A percentile compares a stretch with the other conserved stretches of the same genome.
phyloP scores from a whole-genome alignment of 148 eudicot species.

The Rhododendron griersonianum region DNA sequence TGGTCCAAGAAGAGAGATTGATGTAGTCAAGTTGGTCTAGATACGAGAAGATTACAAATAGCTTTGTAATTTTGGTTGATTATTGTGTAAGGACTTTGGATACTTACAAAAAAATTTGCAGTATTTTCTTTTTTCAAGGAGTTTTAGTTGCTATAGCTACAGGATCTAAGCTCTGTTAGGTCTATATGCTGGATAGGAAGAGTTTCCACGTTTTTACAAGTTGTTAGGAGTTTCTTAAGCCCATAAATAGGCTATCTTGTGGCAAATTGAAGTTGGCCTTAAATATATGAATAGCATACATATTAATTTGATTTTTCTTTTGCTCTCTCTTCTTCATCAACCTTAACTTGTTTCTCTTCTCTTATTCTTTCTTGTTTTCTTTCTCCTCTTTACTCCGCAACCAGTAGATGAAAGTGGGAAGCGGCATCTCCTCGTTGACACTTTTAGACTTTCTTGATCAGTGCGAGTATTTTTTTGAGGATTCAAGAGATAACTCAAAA shows the following conservation, averaged over 20 bases:
- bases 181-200: background rate
- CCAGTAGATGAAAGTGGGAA: background rate
- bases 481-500: background rate
- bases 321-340: background rate
- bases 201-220: background rate
- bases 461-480: background rate
- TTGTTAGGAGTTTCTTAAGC: background rate
- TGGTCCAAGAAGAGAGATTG: background rate
- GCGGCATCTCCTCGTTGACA: background rate
- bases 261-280: background rate
- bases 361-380: background rate
- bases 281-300: background rate
- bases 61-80: background rate
- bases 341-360: background rate
- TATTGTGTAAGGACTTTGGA: background rate
- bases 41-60: background rate
- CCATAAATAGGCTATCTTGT: background rate
- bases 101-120: background rate
- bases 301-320: background rate
- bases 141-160: background rate
- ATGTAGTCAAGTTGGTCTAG: background rate
- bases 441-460: background rate
- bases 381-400: background rate
- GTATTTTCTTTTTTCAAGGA: background rate
- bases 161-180: background rate